A percentile compares a stretch with the other conserved stretches of the same genome.
These are phyloP conservation scores for Cicer bijugum DNA, from an alignment of 306 rosid species.

Conservation along the genomic window DNA sequence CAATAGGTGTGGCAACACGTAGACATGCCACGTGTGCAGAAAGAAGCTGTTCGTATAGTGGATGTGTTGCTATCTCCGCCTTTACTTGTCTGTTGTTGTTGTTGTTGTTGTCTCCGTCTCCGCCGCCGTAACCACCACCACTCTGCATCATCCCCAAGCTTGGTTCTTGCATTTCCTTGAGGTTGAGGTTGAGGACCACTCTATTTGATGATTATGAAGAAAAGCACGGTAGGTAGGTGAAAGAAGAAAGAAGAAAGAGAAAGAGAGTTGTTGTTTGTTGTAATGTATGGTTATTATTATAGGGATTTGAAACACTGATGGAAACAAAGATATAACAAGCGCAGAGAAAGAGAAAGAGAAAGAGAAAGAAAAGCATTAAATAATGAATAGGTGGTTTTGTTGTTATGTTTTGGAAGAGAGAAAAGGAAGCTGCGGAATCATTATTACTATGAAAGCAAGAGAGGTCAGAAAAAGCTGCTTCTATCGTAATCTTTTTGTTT, in stretches of 20 bases:
- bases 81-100: constrained; percentile 58
- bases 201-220: constrained; percentile 34
- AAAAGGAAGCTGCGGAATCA: not conserved
- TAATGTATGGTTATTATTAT: constrained; percentile 49
- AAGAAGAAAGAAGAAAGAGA: constrained; percentile 15
- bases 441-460: too few species aligned
- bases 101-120: too few species aligned
- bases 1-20: constrained; percentile 95
- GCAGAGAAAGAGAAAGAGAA: constrained; percentile 48
- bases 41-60: constrained; percentile 81
- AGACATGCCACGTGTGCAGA: constrained; percentile 88
- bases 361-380: constrained; percentile 35
- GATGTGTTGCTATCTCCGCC: constrained; percentile 91
- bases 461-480: too few species aligned
- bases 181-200: constrained; percentile 56
- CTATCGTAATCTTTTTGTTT: too few species aligned
- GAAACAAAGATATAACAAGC: constrained; percentile 67
- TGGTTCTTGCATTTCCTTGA: constrained; percentile 69
- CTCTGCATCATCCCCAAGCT: constrained; percentile 74
- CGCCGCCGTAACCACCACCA: constrained; percentile 44
- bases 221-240: not conserved
- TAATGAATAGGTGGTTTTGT: constrained; percentile 27
- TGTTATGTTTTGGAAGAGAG: constrained; percentile 8
- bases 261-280: not conserved
- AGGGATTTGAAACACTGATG: constrained; percentile 80